Evolutionary conservation across 1,284 basidiomycete genomes (phyloP).

Genomic region (Boletus mariae): DNA sequence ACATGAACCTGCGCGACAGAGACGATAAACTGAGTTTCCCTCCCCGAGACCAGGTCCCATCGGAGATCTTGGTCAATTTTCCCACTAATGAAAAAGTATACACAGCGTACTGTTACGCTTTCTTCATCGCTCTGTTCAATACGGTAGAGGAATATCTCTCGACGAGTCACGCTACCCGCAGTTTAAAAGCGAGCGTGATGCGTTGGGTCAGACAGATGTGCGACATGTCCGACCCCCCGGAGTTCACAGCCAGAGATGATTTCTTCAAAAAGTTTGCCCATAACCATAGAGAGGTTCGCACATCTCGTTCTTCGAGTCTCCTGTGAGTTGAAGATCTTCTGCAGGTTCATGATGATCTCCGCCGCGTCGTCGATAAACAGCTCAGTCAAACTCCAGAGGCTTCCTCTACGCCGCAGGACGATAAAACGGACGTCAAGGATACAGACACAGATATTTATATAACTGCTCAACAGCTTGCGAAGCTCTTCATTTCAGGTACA

Average conservation of each 20-base stretch:
- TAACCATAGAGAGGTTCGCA: background rate
- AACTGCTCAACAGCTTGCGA: background rate
- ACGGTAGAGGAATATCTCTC: constrained; percentile 2
- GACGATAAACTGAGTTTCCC: background rate
- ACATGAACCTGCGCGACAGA: constrained; percentile 15
- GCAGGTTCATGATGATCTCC: background rate
- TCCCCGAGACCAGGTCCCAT: constrained; percentile 6
- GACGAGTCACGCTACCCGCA: background rate
- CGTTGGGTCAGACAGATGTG: constrained; percentile 1
- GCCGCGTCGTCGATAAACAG: background rate
- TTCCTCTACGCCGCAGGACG: background rate
- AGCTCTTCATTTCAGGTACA: background rate
- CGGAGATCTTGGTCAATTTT: constrained; percentile 8
- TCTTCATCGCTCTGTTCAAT: constrained; percentile 14
- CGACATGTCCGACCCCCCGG: background rate
- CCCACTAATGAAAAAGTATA: background rate
- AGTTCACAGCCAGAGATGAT: background rate
- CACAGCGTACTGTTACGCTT: background rate
- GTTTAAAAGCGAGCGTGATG: background rate
- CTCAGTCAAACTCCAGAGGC: background rate
- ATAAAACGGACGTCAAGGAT: background rate
- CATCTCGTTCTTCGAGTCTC: background rate
- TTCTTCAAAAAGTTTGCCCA: background rate
- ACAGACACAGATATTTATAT: background rate
- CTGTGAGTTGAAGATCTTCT: background rate